Evolutionary conservation across 805 yeast genomes (phyloP), one percentile per base, ranked within the genome.

Genomic region (Soucietia sequanensis): DNA sequence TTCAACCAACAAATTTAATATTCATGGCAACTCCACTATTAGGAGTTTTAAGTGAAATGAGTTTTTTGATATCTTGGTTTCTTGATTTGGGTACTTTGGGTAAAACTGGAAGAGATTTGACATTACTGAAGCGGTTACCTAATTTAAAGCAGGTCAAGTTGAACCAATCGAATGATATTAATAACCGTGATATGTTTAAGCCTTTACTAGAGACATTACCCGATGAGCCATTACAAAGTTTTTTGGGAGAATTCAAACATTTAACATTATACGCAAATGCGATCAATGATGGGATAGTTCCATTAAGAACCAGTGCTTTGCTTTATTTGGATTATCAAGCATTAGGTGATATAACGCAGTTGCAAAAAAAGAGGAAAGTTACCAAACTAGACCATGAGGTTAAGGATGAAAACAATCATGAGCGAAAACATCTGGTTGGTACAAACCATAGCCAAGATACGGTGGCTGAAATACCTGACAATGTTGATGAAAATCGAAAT

Each of bases 211-310:
- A 65, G 31, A 47, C 52, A 5, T 49, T 68, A 7, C 75, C 75
- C 3, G 65, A 60, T 27, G 65, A 61, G 25, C 69, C 70, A 12
- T 46, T 68, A n/a, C 62, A 52, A 27, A 30, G 44, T 4, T 58
- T 60, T 30, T 39, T 68, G 19, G 42, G 35, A 4, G 32, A 43
- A 29, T 68, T 68, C 34, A 47, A 48, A 19, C 58, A 55, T 39
- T 54, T 67, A 23, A 62, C 70, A 2, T 41, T 67, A 4, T 68
- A 68, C 42, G 73, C 75, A 12, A 68, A 68, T 43, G 69, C 70
- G 4, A 52, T 68, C 11, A 67, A 68, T 36, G 75, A 68, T 40
- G 75, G 75, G 2, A 68, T 68, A 14, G 73, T 67, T 1, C 75
- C 75, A 2, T 50, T 68, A 21, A 47, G 75, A 30, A 68, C 75